phyloP scores from a whole-genome alignment of 805 yeast species.

The Candida peoriensis region DNA sequence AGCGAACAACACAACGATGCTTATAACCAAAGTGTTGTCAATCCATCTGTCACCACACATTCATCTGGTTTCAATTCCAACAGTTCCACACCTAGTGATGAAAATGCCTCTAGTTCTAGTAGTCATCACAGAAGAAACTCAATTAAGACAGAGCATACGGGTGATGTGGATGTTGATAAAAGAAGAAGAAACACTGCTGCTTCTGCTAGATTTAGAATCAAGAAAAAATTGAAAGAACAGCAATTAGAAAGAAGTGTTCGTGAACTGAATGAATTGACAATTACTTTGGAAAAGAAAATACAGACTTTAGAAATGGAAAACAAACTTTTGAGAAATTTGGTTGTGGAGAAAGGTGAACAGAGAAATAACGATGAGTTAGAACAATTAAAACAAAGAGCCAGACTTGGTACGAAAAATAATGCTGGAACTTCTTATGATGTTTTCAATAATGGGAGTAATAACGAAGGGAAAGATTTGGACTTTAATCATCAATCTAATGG shows the following conservation, averaged over 20 bases:
- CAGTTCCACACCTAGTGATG: background rate
- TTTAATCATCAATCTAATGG: no score
- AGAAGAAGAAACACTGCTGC: slow-evolving; percentile 91
- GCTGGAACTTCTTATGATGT: no score
- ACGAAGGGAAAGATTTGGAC: no score
- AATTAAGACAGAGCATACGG: slow-evolving; percentile 16
- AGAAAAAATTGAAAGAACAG: slow-evolving; percentile 88
- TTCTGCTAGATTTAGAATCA: slow-evolving; percentile 86
- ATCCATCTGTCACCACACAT: slow-evolving; percentile 3
- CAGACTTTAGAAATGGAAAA: slow-evolving; percentile 92
- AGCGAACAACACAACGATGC: no score
- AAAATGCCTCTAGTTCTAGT: background rate
- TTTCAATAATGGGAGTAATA: no score
- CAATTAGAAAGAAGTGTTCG: slow-evolving; percentile 77
- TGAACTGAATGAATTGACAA: slow-evolving; percentile 66
- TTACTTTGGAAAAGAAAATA: slow-evolving; percentile 63
- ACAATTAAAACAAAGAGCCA: slow-evolving; percentile 43
- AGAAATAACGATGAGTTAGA: slow-evolving; percentile 51
- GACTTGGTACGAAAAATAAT: slow-evolving; percentile 2
- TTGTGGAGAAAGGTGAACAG: slow-evolving; percentile 67
- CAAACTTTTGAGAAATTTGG: slow-evolving; percentile 73
- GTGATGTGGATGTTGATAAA: slow-evolving; percentile 55
- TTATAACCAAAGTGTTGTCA: background rate
- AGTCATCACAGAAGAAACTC: slow-evolving; percentile 3
- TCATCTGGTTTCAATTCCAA: slow-evolving; percentile 1